These are phyloP conservation scores for Leishmania martiniquensis DNA, from an alignment of 208 protist species.

Conservation along the genomic window DNA sequence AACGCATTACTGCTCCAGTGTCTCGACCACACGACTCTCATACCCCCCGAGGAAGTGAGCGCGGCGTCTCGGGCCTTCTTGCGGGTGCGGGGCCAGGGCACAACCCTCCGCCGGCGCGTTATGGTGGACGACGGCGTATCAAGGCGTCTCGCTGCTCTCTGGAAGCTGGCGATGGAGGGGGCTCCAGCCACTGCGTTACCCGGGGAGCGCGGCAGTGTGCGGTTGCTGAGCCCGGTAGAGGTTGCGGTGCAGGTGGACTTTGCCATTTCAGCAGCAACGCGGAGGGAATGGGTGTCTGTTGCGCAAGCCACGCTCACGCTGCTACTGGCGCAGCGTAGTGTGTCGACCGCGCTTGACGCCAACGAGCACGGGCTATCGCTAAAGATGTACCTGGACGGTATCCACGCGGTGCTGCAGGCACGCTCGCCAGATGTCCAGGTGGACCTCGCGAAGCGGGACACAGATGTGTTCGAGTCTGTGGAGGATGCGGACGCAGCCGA, in stretches of 20 bases:
- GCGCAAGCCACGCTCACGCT: conserved; percentile 25
- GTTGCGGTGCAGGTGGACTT: conserved; percentile 44
- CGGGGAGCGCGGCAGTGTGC: not conserved
- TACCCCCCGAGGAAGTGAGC: conserved; percentile 14
- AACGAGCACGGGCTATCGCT: not conserved
- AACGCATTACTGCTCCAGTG: conserved; percentile 21
- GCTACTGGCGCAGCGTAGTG: conserved; percentile 1
- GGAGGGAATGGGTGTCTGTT: conserved; percentile 37
- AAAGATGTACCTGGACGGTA: conserved; percentile 8
- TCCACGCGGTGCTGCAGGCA: conserved; percentile 19
- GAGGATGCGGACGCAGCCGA: conserved; percentile 8
- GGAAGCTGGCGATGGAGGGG: conserved; percentile 16
- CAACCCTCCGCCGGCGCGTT: conserved; percentile 12
- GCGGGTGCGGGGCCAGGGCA: conserved; percentile 1
- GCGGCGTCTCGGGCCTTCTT: not conserved
- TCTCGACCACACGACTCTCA: conserved; percentile 19
- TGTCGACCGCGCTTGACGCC: not conserved
- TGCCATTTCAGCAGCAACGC: conserved; percentile 31
- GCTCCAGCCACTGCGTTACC: not conserved
- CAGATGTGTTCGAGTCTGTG: conserved; percentile 9
- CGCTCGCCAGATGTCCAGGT: conserved; percentile 27
- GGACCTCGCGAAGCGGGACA: conserved; percentile 10
- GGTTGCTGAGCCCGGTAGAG: conserved; percentile 22
- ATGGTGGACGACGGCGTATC: conserved; percentile 24
- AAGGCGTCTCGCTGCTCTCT: conserved; percentile 16